Evolutionary conservation across 176 grass and related monocot species (phyloP), one percentile per base, ranked within the genome.

Genomic region (Ampelocalamus luodianensis): DNA sequence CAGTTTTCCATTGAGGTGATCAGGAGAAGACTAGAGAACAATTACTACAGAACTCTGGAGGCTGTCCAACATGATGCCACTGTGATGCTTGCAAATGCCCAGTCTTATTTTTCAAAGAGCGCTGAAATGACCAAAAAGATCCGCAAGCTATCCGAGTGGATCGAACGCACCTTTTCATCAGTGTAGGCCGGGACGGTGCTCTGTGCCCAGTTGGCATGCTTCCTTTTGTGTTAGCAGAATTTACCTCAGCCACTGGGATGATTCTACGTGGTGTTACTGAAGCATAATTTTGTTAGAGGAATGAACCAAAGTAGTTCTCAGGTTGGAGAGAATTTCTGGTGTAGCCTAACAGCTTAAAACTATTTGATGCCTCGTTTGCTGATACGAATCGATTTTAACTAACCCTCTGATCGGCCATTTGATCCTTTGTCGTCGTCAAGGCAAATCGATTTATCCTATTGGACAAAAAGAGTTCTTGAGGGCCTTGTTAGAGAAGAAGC

Each of bases 1-100:
- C 96, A 86, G 34, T 89, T 98, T 83, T 95, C 96, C 8, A 48
- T 94, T 75, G 96, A 95, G 81, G 93, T 95, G 63, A 95, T 98
- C 75, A 95, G 87, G 74, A 92, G 68, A 87, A 95, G 93, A 84
- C 81, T 95, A 39, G 86, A 92, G 26, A 98, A 86, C 37, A 87
- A 90, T 80, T 95, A 95, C 81, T 94, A 94, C 85, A 90, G 91
- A 66, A 95, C 91, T 67, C 50, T 92, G 66, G 93, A 94, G 59
- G 93, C 96, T 54, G 83, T 95, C 46, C 89, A 80, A 85, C 91
- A 95, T 75, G 96, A 98, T 78, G 88, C 88, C 32, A 71, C 43
- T n/a, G 91, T 94, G 66, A 94, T 95, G 91, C 56, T 95, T 87
- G 78, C 71, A 48, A 89, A 93, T 84, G 86, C 90, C 0, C 64